Base-by-base conservation (phyloP, 768 basidiomycete species). In the Hygrocybe punicea region DNA sequence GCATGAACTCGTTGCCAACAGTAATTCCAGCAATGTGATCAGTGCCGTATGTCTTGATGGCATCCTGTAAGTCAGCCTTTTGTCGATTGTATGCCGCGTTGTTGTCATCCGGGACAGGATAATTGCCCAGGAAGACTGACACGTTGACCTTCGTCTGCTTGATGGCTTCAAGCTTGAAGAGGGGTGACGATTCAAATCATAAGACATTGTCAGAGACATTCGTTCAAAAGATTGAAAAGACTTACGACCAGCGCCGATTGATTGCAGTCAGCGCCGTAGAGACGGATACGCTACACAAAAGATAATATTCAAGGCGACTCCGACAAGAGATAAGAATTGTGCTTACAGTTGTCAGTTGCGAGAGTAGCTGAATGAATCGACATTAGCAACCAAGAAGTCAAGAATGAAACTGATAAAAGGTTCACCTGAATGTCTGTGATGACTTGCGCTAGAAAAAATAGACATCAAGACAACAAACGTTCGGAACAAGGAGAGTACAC, bases 1-100 rank as follows among this genome's bases (percentile, higher is more conserved):
- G 78, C 67, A 93, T 90, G 67, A 83, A 92, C 72, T 96, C 93
- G 67, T 97, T 96, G 34, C 96, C 94, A 34, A 97, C 94, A 11
- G 88, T 94, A 37, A 98, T 65, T 8, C 96, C 96, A 0, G 73
- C 75, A 52, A 98, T 82, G 63, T 93, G 70, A 58, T 81, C 81
- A 2, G 82, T 80, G 33, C 95, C 95, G 67, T 86, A 98, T 1
- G 82, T 85, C 67, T 87, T 67, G 53, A 98, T 73, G 8, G 87
- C 93, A 2, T 76, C 68, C 60, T 84, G 72, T 55, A 94, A 82
- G n/a, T 73, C 70, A 58, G 81, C 79, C 19, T 81, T 81, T 70
- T 99, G 96, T 37, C 88, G 82, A 1, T 69, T 51, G 67, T 94
- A 97, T 3, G 91, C 86, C 1, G 80, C 75, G 21, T 79, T 75